phyloP scores from a whole-genome alignment of 2,329 filamentous ascomycete species.

The Aspergillus nomiae region DNA sequence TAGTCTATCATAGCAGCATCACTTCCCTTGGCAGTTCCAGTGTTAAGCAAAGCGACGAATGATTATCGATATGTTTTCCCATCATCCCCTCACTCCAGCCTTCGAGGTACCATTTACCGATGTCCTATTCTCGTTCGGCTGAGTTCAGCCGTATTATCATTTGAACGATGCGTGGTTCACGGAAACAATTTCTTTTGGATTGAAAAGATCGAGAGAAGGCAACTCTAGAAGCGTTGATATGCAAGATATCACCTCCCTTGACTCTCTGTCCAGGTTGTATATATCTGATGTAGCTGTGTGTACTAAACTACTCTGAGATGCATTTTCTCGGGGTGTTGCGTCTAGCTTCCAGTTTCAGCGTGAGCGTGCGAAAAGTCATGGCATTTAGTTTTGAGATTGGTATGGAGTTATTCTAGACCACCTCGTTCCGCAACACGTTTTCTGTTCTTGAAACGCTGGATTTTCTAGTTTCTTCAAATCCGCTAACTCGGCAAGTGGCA shows the following conservation, averaged over 20 bases:
- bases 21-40: constrained; percentile 20
- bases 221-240: constrained; percentile 1
- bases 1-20: constrained; percentile 29
- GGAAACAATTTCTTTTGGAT: background rate
- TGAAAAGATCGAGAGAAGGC: background rate
- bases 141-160: background rate
- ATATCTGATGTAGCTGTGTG: background rate
- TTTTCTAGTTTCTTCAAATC: background rate
- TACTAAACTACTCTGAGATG: background rate
- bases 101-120: background rate
- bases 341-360: background rate
- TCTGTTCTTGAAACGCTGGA: background rate
- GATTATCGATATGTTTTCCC: constrained; percentile 17
- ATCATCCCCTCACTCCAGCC: background rate
- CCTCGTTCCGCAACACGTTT: background rate
- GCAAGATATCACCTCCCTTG: background rate
- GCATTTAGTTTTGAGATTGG: background rate
- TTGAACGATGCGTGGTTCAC: background rate
- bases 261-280: background rate
- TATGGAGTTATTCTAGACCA: background rate
- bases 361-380: background rate
- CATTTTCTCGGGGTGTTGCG: background rate
- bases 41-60: constrained; percentile 24
- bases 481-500: background rate
- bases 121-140: background rate